These are phyloP conservation scores for Mediolabrus comicus DNA, from an alignment of 108 stramenopile genomes.

Conservation along the genomic window DNA sequence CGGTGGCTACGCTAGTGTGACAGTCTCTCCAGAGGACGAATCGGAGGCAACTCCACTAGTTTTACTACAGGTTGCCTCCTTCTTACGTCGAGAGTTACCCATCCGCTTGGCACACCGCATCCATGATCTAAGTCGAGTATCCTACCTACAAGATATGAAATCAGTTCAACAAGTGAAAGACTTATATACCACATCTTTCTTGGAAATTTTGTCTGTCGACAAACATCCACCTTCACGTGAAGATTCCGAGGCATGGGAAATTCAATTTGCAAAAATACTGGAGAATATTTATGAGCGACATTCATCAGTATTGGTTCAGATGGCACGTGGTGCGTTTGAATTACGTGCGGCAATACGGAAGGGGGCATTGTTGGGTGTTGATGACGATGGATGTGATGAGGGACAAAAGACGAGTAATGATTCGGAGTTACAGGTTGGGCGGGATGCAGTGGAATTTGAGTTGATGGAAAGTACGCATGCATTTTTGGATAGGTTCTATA, in stretches of 20 bases:
- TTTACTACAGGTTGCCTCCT: conserved; percentile 78
- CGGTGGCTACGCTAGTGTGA: conserved; percentile 16
- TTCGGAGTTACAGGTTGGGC: conserved; percentile 1
- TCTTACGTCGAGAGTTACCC: conserved; percentile 93
- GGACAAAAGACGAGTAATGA: conserved; percentile 9
- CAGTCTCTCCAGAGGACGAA: conserved; percentile 13
- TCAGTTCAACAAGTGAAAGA: conserved; percentile 82
- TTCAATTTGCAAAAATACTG: conserved; percentile 76
- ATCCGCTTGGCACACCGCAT: conserved; percentile 97
- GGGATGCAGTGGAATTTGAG: conserved; percentile 46
- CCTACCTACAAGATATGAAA: conserved; percentile 69
- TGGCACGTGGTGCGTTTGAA: conserved; percentile 97
- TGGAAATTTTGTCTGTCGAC: conserved; percentile 75
- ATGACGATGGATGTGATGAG: conserved; percentile 30
- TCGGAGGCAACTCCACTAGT: conserved; percentile 42
- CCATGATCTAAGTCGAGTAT: conserved; percentile 86
- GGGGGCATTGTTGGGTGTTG: conserved; percentile 20
- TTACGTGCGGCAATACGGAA: conserved; percentile 72
- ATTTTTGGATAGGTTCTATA: conserved; percentile 97
- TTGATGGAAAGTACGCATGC: conserved; percentile 83
- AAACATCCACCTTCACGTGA: conserved; percentile 77
- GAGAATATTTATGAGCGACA: conserved; percentile 94
- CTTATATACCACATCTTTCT: conserved; percentile 87
- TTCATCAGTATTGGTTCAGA: conserved; percentile 91
- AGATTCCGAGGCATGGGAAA: conserved; percentile 44